phyloP scores from a whole-genome alignment of 1,284 basidiomycete species.

The Amylostereum chailletii region DNA sequence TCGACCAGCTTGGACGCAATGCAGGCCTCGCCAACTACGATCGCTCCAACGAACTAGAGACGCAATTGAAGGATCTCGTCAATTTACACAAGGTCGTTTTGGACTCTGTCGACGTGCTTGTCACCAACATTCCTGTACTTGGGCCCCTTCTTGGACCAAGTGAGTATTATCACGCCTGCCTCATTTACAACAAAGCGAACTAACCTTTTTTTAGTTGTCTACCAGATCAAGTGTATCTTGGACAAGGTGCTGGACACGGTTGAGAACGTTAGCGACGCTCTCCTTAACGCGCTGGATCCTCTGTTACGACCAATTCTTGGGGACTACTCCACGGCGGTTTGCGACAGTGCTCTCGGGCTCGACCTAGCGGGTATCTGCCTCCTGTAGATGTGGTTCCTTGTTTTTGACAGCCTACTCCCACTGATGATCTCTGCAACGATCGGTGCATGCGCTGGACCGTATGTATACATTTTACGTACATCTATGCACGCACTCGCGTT shows the following conservation, averaged over 20 bases:
- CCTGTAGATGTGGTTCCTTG: conserved; percentile 5
- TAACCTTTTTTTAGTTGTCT: conserved; percentile 27
- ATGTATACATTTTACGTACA: conserved; percentile 16
- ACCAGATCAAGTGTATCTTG: conserved; percentile 40
- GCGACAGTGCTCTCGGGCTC: conserved; percentile 13
- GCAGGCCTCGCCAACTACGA: conserved; percentile 51
- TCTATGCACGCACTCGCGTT: conserved; percentile 11
- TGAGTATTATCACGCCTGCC: conserved; percentile 24
- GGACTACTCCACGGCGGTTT: conserved; percentile 16
- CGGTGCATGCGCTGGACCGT: conserved; percentile 17
- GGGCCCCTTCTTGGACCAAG: conserved; percentile 46
- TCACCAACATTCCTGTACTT: conserved; percentile 31
- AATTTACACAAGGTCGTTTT: conserved; percentile 40
- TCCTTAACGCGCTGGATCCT: conserved; percentile 33
- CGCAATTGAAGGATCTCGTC: conserved; percentile 37
- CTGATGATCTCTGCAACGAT: conserved; percentile 13
- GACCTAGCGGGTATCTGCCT: conserved; percentile 16
- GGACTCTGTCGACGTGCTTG: conserved; percentile 18
- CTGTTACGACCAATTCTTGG: conserved; percentile 18
- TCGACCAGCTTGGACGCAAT: conserved; percentile 29
- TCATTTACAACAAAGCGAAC: background rate
- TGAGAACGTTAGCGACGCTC: conserved; percentile 41
- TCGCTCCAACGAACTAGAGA: conserved; percentile 32
- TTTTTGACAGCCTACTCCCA: conserved; percentile 8
- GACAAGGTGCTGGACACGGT: conserved; percentile 34